Conservation (phyloP, 108 stramenopile genomes). For the Hondaea fermentalgiana region DNA sequence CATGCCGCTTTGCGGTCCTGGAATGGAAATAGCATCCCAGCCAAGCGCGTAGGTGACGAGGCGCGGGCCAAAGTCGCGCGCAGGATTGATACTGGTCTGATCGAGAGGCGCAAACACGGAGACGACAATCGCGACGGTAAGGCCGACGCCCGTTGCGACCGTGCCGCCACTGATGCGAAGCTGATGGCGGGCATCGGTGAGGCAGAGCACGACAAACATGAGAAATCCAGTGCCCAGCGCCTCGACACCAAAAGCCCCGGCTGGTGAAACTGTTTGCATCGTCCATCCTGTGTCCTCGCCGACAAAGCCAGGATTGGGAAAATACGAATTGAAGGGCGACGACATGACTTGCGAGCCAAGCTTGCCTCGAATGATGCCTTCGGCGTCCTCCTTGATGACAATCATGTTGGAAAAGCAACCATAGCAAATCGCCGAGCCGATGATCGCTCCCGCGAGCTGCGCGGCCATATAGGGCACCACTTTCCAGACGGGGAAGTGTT, state of each 20-base stretch:
- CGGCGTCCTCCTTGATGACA: conserved; percentile 30
- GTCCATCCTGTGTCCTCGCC: not conserved
- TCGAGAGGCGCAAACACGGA: conserved; percentile 50
- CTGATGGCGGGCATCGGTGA: conserved; percentile 46
- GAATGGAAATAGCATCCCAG: conserved; percentile 31
- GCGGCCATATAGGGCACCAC: conserved; percentile 40
- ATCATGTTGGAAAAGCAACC: conserved; percentile 38
- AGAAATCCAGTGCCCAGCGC: conserved; percentile 46
- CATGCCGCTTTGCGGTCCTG: conserved; percentile 18
- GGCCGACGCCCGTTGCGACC: conserved; percentile 48
- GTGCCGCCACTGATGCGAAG: conserved; percentile 21
- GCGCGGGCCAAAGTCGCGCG: conserved; percentile 59
- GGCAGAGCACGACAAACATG: conserved; percentile 47
- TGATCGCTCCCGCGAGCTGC: conserved; percentile 40
- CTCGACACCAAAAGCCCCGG: conserved; percentile 43
- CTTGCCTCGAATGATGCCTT: not conserved
- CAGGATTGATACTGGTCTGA: conserved; percentile 57
- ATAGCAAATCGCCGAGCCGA: conserved; percentile 36
- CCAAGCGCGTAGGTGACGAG: conserved; percentile 51
- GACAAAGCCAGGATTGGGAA: not conserved
- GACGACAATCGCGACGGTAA: conserved; percentile 46
- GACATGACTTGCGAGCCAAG: not conserved
- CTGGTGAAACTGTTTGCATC: not conserved
- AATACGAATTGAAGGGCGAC: not conserved
- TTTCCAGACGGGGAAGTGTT: conserved; percentile 24